phyloP scores from a whole-genome alignment of 73 alveolate species.

The Tetrahymena borealis region DNA sequence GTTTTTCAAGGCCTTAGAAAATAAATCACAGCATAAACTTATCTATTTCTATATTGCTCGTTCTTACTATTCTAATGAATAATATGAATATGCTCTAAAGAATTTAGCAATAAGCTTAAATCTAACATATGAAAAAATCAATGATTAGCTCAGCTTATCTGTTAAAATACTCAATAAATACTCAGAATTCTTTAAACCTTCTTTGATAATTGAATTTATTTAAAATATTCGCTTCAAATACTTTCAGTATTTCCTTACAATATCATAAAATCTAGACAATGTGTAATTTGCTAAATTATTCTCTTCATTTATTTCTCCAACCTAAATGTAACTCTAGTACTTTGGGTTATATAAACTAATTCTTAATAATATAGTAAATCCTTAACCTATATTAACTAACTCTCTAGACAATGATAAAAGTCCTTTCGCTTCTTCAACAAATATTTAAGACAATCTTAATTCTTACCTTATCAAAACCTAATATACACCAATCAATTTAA shows the following conservation, averaged over 20 bases:
- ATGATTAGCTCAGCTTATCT: not conserved
- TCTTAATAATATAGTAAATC: not conserved
- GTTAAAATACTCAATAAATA: not conserved
- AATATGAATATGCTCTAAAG: not conserved
- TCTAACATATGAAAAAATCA: not conserved
- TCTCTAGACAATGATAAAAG: not conserved
- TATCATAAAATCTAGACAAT: not conserved
- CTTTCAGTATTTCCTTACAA: not conserved
- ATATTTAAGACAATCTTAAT: not conserved
- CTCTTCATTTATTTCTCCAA: not conserved
- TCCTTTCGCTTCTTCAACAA: not conserved
- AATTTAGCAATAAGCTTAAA: not conserved
- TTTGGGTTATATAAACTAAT: not conserved
- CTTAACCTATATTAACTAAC: not conserved
- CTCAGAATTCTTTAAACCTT: not conserved
- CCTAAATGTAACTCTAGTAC: not conserved
- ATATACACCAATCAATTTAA: not conserved
- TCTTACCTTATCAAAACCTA: not conserved
- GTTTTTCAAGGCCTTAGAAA: not conserved
- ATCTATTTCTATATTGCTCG: not conserved
- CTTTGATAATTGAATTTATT: not conserved
- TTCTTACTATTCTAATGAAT: not conserved
- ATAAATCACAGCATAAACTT: not conserved
- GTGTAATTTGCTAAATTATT: not conserved
- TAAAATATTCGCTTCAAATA: not conserved